phyloP scores from a whole-genome alignment of 164 flowering plant species.

The Buxus sempervirens region DNA sequence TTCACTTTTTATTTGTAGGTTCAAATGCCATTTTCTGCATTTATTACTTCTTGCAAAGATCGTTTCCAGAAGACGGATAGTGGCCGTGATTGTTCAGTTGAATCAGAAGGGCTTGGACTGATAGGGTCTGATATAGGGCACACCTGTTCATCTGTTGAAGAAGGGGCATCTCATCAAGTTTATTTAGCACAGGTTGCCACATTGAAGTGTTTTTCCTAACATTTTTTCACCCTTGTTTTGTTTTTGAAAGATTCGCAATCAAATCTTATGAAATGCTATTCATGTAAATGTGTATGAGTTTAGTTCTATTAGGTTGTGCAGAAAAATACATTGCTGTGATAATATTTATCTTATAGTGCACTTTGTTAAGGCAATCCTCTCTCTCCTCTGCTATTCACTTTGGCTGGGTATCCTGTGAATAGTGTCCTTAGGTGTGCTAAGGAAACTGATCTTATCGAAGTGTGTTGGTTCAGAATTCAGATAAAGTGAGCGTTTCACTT shows the following conservation, averaged over 20 bases:
- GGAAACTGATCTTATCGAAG: too few species aligned
- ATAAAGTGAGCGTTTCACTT: too few species aligned
- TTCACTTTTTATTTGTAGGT: constrained; percentile 39
- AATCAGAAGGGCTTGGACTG: constrained; percentile 21
- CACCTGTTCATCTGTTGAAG: constrained; percentile 21
- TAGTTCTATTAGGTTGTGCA: too few species aligned
- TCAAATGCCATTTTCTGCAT: constrained; percentile 66
- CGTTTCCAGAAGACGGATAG: constrained; percentile 16
- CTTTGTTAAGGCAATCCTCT: too few species aligned
- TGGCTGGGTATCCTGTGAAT: too few species aligned
- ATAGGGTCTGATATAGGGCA: constrained; percentile 20
- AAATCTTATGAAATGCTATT: neutral
- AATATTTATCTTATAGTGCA: too few species aligned
- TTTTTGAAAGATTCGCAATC: neutral
- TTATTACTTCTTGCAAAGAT: constrained; percentile 59
- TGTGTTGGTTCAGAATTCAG: too few species aligned
- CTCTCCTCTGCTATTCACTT: too few species aligned
- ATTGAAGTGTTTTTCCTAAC: neutral
- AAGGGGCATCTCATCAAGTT: constrained; percentile 43
- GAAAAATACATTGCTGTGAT: too few species aligned
- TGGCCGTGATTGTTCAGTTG: constrained; percentile 15
- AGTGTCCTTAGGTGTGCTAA: too few species aligned
- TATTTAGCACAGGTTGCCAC: constrained; percentile 79
- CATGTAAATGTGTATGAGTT: too few species aligned
- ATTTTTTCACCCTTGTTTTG: neutral